phyloP scores from a whole-genome alignment of 495 filamentous ascomycete genomes.

The Lindgomyces ingoldianus region DNA sequence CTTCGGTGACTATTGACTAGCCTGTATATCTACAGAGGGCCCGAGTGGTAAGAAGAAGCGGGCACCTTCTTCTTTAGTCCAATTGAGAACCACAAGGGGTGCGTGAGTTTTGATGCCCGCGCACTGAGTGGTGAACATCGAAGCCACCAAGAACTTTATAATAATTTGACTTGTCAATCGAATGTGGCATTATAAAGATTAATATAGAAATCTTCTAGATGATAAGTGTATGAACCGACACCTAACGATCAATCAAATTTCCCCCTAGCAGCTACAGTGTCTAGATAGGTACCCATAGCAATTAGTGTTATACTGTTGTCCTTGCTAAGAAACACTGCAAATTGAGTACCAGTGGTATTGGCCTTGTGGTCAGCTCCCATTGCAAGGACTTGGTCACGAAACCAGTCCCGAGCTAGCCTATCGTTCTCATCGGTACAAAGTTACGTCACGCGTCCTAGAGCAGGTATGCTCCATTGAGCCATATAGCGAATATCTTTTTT shows the following conservation, averaged over 20 bases:
- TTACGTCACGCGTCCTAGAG: conserved; percentile 23
- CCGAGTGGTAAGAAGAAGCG: conserved; percentile 28
- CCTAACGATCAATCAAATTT: conserved; percentile 29
- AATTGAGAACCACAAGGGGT: conserved; percentile 10
- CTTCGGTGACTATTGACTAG: conserved; percentile 12
- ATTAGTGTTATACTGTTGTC: conserved; percentile 26
- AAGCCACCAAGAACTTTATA: conserved; percentile 18
- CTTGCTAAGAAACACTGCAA: conserved; percentile 19
- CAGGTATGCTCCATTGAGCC: conserved; percentile 28
- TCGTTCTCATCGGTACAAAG: conserved; percentile 20
- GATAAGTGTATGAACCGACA: neutral
- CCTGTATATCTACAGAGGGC: conserved; percentile 22
- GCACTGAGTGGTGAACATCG: conserved; percentile 15
- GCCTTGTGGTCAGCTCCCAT: conserved; percentile 25
- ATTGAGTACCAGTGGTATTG: conserved; percentile 26
- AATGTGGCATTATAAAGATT: neutral
- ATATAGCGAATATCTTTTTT: conserved; percentile 30
- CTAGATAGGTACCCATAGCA: conserved; percentile 29
- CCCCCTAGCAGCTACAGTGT: conserved; percentile 26
- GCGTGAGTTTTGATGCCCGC: conserved; percentile 24
- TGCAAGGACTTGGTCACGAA: conserved; percentile 22
- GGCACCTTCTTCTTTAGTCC: conserved; percentile 23
- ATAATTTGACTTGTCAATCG: neutral
- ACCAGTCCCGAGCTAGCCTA: conserved; percentile 29
- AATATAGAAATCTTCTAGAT: too few relatives aligned